A percentile compares a stretch with the other conserved stretches of the same genome.
Conservation (phyloP, 495 filamentous ascomycete species). For the Penicillium simplicissimum region DNA sequence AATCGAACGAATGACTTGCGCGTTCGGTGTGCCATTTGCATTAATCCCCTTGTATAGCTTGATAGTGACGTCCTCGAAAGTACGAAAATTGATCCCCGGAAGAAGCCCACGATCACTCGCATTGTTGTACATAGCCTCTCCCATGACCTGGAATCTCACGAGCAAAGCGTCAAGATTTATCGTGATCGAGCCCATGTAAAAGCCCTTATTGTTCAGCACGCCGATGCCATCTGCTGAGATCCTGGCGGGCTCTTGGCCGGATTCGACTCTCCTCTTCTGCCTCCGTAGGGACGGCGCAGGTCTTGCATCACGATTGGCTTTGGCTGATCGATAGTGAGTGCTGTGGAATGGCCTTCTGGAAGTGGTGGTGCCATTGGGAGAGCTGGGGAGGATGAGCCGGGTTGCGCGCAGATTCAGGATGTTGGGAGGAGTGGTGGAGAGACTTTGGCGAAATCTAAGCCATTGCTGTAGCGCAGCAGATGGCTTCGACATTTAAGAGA, state of each 20-base stretch:
- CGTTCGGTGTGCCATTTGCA: constrained; percentile 3
- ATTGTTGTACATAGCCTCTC: constrained; percentile 3
- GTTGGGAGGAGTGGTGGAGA: neutral
- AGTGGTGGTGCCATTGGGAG: neutral
- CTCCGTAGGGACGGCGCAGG: constrained; percentile 1
- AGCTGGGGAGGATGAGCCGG: constrained; percentile 12
- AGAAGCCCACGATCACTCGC: constrained; percentile 3
- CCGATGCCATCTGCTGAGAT: neutral
- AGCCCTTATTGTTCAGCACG: neutral
- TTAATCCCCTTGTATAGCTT: constrained; percentile 18
- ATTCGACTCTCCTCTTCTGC: neutral
- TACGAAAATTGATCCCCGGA: constrained; percentile 14
- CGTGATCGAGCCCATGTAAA: neutral
- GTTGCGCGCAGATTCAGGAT: neutral
- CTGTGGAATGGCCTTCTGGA: constrained; percentile 24
- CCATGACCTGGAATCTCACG: neutral
- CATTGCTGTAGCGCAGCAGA: constrained; percentile 15
- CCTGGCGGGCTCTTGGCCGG: neutral
- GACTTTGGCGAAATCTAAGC: constrained; percentile 11
- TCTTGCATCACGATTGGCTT: neutral
- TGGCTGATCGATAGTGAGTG: constrained; percentile 10
- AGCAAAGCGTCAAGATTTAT: neutral
- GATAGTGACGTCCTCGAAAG: constrained; percentile 22
- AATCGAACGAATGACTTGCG: constrained; percentile 21
- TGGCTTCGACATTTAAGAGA: constrained; percentile 16